phyloP scores from a whole-genome alignment of 1,284 basidiomycete species.

The Naganishia cerealis region DNA sequence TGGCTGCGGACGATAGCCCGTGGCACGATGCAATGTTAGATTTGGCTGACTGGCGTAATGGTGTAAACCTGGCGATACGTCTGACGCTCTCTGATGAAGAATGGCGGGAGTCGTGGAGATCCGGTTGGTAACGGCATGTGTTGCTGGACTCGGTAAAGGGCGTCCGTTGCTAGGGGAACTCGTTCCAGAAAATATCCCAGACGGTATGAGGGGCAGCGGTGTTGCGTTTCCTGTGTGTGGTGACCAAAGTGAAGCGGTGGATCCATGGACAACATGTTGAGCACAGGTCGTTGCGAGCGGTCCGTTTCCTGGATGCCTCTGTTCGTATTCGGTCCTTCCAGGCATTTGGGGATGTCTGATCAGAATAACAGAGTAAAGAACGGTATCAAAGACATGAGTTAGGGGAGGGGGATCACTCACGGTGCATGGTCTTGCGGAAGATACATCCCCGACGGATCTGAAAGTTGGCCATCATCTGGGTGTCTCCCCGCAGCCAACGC shows the following conservation, averaged over 20 bases:
- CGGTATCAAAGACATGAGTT: too few species aligned
- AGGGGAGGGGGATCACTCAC: too few species aligned
- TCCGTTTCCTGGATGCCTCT: background rate
- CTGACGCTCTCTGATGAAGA: background rate
- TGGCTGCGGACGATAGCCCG: background rate
- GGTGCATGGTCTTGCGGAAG: too few species aligned
- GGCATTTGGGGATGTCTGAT: too few species aligned
- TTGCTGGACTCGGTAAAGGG: background rate
- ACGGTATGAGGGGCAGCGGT: background rate
- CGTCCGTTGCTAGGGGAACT: background rate
- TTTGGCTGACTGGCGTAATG: background rate
- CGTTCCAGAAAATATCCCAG: background rate
- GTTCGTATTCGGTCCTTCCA: background rate
- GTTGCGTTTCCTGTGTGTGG: background rate
- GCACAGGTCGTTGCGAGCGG: background rate
- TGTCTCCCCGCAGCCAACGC: slow-evolving; percentile 19
- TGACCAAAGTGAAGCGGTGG: background rate
- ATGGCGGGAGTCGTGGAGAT: background rate
- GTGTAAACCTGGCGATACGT: background rate
- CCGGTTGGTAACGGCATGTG: background rate
- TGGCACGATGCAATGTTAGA: background rate
- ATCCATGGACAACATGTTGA: background rate
- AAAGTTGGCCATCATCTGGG: background rate
- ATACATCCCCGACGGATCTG: too few species aligned
- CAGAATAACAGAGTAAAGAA: too few species aligned